These are phyloP conservation scores for Salvia sclarea DNA, from an alignment of 305 asterid species.

Conservation along the genomic window DNA sequence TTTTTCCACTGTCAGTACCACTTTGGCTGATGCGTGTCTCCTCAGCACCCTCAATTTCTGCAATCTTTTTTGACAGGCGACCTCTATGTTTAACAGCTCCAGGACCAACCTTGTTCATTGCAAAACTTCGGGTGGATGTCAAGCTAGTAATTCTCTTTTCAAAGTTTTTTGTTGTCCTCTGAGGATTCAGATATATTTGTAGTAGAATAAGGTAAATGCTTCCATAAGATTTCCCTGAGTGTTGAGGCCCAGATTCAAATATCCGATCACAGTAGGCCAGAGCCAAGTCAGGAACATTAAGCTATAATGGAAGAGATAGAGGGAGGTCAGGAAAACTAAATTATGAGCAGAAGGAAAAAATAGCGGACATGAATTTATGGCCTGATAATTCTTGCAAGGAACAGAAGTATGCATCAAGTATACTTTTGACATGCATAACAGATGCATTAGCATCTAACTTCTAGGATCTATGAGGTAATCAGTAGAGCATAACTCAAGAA, in stretches of 20 bases:
- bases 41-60: slow-evolving; percentile 82
- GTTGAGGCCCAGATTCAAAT: slow-evolving; percentile 66
- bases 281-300: slow-evolving; percentile 94
- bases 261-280: slow-evolving; percentile 89
- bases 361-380: background rate
- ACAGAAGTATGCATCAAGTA: background rate
- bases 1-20: slow-evolving; percentile 92
- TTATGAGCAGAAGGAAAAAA: slow-evolving; percentile 16
- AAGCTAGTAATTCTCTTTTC: slow-evolving; percentile 70
- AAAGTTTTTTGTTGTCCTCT: slow-evolving; percentile 69
- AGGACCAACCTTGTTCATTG: slow-evolving; percentile 50
- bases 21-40: slow-evolving; percentile 73
- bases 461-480: slow-evolving; percentile 13
- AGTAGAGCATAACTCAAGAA: slow-evolving; percentile 7
- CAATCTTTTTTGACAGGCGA: slow-evolving; percentile 72
- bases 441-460: slow-evolving; percentile 7
- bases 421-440: background rate
- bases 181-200: slow-evolving; percentile 93
- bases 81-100: slow-evolving; percentile 53
- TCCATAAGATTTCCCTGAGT: slow-evolving; percentile 69
- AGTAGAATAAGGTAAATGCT: slow-evolving; percentile 83
- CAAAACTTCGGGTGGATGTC: slow-evolving; percentile 56
- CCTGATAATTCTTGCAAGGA: background rate
- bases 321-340: slow-evolving; percentile 27
- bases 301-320: slow-evolving; percentile 46